Evolutionary conservation across 2,329 filamentous ascomycete species (phyloP).

Genomic region (Fusarium gaditjirri): DNA sequence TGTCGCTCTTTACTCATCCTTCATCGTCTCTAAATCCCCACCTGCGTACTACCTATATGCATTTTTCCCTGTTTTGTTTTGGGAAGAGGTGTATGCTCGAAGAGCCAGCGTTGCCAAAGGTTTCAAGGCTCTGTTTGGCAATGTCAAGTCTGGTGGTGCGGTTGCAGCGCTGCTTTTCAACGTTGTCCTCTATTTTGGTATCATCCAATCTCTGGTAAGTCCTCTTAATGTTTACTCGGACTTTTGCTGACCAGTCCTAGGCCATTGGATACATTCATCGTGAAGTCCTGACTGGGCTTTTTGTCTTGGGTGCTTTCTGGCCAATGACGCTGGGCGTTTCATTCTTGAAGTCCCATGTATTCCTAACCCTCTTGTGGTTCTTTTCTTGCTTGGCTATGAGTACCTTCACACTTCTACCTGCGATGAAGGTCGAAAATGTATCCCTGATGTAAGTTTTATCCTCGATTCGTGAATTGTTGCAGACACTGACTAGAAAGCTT

Average conservation of each 20-base stretch:
- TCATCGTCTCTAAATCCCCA: slow-evolving; percentile 83
- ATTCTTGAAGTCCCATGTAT: slow-evolving; percentile 75
- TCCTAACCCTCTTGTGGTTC: slow-evolving; percentile 77
- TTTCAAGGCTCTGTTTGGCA: slow-evolving; percentile 72
- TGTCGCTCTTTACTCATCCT: slow-evolving; percentile 79
- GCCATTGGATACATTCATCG: slow-evolving; percentile 92
- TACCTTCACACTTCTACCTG: slow-evolving; percentile 87
- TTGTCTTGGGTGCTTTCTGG: slow-evolving; percentile 80
- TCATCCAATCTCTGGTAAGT: slow-evolving; percentile 81
- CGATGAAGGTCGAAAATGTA: slow-evolving; percentile 83
- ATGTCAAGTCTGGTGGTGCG: slow-evolving; percentile 70
- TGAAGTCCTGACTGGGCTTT: slow-evolving; percentile 85
- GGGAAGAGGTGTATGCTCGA: slow-evolving; percentile 92
- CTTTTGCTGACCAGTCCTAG: slow-evolving; percentile 55
- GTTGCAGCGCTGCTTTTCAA: slow-evolving; percentile 72
- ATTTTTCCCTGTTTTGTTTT: slow-evolving; percentile 92
- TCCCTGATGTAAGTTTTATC: slow-evolving; percentile 71
- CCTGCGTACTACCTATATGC: slow-evolving; percentile 90
- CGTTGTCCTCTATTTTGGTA: slow-evolving; percentile 71
- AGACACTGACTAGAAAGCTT: slow-evolving; percentile 60
- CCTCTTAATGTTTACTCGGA: not conserved
- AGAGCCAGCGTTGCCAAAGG: slow-evolving; percentile 76
- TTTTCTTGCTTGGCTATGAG: slow-evolving; percentile 86
- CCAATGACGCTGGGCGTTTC: slow-evolving; percentile 76
- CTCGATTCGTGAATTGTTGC: too few species aligned